Conservation (phyloP, 495 filamentous ascomycete species). For the Penicillium steckii region DNA sequence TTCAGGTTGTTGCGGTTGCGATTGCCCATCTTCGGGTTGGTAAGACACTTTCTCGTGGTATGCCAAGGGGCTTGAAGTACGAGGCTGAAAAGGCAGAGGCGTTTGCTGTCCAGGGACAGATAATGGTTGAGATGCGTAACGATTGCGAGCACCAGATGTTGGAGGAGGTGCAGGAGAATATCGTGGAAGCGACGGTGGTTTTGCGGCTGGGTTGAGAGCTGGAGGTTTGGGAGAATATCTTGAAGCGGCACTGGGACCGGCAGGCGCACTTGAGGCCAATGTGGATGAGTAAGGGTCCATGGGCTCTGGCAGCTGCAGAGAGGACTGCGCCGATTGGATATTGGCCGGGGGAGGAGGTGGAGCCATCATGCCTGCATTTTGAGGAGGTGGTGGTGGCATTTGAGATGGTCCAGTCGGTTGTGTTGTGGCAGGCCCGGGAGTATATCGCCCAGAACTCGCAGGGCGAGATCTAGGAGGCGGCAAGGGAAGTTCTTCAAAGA, state of each 20-base stretch:
- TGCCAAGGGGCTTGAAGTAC: slow-evolving; percentile 83
- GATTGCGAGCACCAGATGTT: slow-evolving; percentile 39
- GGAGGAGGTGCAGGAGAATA: slow-evolving; percentile 40
- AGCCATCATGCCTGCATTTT: slow-evolving; percentile 7
- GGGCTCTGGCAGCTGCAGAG: slow-evolving; percentile 54
- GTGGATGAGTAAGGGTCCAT: slow-evolving; percentile 61
- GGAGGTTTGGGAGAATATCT: slow-evolving; percentile 42
- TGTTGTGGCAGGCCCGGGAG: slow-evolving; percentile 38
- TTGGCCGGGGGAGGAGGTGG: not conserved
- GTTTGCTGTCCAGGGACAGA: slow-evolving; percentile 38
- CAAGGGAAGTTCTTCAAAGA: slow-evolving; percentile 90
- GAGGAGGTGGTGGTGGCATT: slow-evolving; percentile 8
- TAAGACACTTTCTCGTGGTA: slow-evolving; percentile 52
- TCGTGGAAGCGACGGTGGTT: slow-evolving; percentile 34
- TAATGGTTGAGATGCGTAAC: slow-evolving; percentile 51
- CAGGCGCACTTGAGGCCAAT: slow-evolving; percentile 35
- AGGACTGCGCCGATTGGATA: slow-evolving; percentile 20
- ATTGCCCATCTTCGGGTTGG: slow-evolving; percentile 28
- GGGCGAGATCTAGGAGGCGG: slow-evolving; percentile 52
- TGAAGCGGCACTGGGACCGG: slow-evolving; percentile 37
- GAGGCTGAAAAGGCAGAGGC: slow-evolving; percentile 70
- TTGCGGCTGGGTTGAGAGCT: slow-evolving; percentile 28
- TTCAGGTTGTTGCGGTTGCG: slow-evolving; percentile 17
- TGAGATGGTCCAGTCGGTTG: slow-evolving; percentile 7
- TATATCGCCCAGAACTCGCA: slow-evolving; percentile 50